Base-by-base conservation (phyloP, 371 early-diverging fungal genomes). In the Mucor racemosus region DNA sequence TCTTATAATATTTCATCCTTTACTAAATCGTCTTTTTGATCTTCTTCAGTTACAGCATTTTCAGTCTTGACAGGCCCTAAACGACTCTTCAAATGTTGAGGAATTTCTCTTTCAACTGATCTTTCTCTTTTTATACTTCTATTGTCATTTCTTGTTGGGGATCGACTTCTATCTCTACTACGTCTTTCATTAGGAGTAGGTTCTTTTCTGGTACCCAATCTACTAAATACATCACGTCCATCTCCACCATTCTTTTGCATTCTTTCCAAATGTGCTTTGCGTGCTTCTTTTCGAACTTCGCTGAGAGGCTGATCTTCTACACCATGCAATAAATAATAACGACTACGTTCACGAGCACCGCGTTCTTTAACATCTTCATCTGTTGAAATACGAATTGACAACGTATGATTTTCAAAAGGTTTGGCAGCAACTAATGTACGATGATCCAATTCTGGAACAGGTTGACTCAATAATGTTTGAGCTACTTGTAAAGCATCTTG, bases 321-420 rank as follows among this genome's bases (percentile, higher is more conserved):
- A 5, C 88, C 86, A 68, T 86, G 80, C 11, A 84, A 58, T 3
- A 78, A 60, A 65, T 88, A 88, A 63, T 85, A 88, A 1, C 75
- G 73, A 68, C 88, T 88, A 21, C 75, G 69, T 19, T 78, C 73
- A 11, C 84, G 76, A 6, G 88, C 72, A 1, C 85, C 84, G 35
- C 71, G 65, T 58, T 77, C 75, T 62, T 88, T 88, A 7, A 78
- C 67, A 58, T 88, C 88, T 48, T 67, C 69, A 33, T 77, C 77
- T 3, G 85, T 86, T 0, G 88, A 77, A 14, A 79, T 59, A 10
- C 88, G 83, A 40, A 85, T 61, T 38, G 69, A 72, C 31, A 72
- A 42, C 21, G 66, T 6, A 35, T 66, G 56, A 1, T 66, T 53
- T 0, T 61, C 53, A 53, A 72, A 74, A 5, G 69, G 57, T 36